A percentile compares a stretch with the other conserved stretches of the same genome.
phyloP scores from a whole-genome alignment of 2,329 filamentous ascomycete genomes.

The Neofusicoccum cordaticola region DNA sequence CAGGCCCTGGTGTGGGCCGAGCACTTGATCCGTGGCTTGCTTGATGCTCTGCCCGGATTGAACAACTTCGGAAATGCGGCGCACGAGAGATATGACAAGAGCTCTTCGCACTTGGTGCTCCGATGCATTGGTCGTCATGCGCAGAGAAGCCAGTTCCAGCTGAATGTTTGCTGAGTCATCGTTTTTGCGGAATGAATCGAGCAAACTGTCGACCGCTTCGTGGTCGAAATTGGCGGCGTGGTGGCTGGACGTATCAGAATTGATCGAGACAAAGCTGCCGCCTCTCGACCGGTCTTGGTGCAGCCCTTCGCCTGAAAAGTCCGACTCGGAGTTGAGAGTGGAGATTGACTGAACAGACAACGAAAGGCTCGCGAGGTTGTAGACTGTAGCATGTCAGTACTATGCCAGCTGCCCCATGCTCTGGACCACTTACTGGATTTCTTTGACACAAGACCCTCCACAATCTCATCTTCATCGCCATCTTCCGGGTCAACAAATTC shows the following conservation, averaged over 20 bases:
- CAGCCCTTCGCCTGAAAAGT: slow-evolving; percentile 40
- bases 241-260: slow-evolving; percentile 52
- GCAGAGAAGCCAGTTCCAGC: slow-evolving; percentile 89
- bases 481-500: slow-evolving; percentile 59
- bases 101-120: slow-evolving; percentile 85
- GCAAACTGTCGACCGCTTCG: slow-evolving; percentile 82
- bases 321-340: slow-evolving; percentile 56
- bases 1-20: slow-evolving; percentile 56
- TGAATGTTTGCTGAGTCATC: slow-evolving; percentile 79
- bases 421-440: slow-evolving; percentile 32
- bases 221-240: slow-evolving; percentile 70
- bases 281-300: slow-evolving; percentile 60
- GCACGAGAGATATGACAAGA: slow-evolving; percentile 80
- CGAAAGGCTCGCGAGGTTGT: slow-evolving; percentile 48
- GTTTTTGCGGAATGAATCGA: slow-evolving; percentile 75
- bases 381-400: slow-evolving; percentile 35
- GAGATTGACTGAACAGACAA: slow-evolving; percentile 59
- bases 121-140: slow-evolving; percentile 85
- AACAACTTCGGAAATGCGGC: slow-evolving; percentile 71
- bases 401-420: too few relatives aligned
- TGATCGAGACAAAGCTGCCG: slow-evolving; percentile 70
- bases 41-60: slow-evolving; percentile 40
- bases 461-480: slow-evolving; percentile 59
- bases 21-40: slow-evolving; percentile 41
- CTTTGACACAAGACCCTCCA: slow-evolving; percentile 38